Conservation (phyloP, 2,329 filamentous ascomycete species). For the Coniosporium tulheliwenetii region DNA sequence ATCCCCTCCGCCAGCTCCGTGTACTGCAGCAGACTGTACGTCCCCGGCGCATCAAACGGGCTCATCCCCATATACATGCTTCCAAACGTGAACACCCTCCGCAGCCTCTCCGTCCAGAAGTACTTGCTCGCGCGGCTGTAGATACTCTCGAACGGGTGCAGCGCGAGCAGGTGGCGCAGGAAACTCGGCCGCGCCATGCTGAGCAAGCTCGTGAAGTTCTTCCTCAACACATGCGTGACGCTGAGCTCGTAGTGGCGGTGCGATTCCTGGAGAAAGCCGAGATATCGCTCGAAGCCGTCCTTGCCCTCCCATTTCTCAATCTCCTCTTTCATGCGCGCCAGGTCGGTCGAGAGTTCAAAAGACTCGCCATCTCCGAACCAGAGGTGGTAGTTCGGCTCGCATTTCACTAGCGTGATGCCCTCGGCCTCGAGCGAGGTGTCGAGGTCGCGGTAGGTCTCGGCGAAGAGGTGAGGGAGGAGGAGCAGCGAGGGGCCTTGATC, state of each 20-base stretch:
- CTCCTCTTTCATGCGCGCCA: slow-evolving; percentile 53
- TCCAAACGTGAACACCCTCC: slow-evolving; percentile 59
- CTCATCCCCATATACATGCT: slow-evolving; percentile 78
- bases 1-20: slow-evolving; percentile 63
- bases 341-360: slow-evolving; percentile 51
- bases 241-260: slow-evolving; percentile 56
- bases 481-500: slow-evolving; percentile 64
- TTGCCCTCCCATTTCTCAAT: slow-evolving; percentile 60
- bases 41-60: slow-evolving; percentile 60
- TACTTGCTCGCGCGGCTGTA: slow-evolving; percentile 50
- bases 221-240: slow-evolving; percentile 47
- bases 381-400: slow-evolving; percentile 60
- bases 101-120: slow-evolving; percentile 52
- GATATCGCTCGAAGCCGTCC: slow-evolving; percentile 54
- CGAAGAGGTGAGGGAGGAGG: slow-evolving; percentile 55
- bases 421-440: slow-evolving; percentile 49
- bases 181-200: slow-evolving; percentile 45
- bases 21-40: slow-evolving; percentile 60
- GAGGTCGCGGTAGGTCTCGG: slow-evolving; percentile 52
- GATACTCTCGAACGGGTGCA: slow-evolving; percentile 59
- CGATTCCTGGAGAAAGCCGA: slow-evolving; percentile 49
- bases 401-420: slow-evolving; percentile 53
- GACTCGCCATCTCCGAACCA: slow-evolving; percentile 54
- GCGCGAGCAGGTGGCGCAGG: slow-evolving; percentile 37
- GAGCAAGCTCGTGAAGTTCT: slow-evolving; percentile 48